Evolutionary conservation across 495 filamentous ascomycete species (phyloP).

Genomic region (Symbiotaphrina buchneri): DNA sequence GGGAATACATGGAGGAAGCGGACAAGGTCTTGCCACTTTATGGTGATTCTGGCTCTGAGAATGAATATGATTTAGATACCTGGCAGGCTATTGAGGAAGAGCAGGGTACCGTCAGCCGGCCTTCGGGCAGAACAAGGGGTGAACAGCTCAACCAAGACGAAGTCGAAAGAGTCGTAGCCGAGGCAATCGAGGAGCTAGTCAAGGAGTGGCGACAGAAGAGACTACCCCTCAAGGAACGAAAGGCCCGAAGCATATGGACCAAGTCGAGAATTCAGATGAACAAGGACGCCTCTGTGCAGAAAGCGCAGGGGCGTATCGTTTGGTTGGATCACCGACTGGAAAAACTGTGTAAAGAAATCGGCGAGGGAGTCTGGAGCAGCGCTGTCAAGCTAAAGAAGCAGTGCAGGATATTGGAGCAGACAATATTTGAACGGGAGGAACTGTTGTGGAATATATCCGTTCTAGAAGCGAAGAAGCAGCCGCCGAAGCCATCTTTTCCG

Average conservation of each 20-base stretch:
- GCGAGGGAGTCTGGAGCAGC: constrained; percentile 23
- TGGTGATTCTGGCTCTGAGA: constrained; percentile 40
- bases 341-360: constrained; percentile 25
- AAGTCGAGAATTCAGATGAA: constrained; percentile 9
- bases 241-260: constrained; percentile 40
- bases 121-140: constrained; percentile 7
- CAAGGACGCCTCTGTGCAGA: constrained; percentile 12
- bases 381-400: constrained; percentile 21
- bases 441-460: constrained; percentile 27
- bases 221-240: constrained; percentile 24
- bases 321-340: constrained; percentile 22
- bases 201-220: constrained; percentile 31
- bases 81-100: constrained; percentile 44
- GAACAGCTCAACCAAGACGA: constrained; percentile 19
- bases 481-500: constrained; percentile 20
- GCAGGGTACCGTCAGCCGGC: constrained; percentile 8
- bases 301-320: constrained; percentile 13
- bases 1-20: constrained; percentile 15
- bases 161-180: constrained; percentile 24
- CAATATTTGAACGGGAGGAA: constrained; percentile 32
- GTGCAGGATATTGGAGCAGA: constrained; percentile 32
- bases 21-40: constrained; percentile 34
- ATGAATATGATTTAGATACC: constrained; percentile 27
- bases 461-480: constrained; percentile 23
- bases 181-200: constrained; percentile 26